A percentile compares a stretch with the other conserved stretches of the same genome.
These are phyloP conservation scores for Hemerocallis citrina DNA, from an alignment of 106 monocot species.

Conservation along the genomic window DNA sequence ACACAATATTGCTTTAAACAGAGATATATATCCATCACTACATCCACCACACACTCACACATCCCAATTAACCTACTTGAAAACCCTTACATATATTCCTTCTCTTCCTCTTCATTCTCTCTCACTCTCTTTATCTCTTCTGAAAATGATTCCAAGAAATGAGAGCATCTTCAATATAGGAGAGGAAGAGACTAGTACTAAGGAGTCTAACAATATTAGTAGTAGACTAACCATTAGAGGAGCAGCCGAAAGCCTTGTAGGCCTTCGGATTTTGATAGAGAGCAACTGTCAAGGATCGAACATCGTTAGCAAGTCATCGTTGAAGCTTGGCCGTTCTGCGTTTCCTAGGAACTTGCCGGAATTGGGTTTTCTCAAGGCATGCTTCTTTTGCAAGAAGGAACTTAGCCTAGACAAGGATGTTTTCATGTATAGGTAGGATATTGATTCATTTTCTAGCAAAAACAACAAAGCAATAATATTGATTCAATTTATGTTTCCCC, in stretches of 20 bases:
- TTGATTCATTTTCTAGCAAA: not conserved
- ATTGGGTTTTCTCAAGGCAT: conserved; percentile 28
- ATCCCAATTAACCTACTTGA: too few species aligned
- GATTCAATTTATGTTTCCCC: not conserved
- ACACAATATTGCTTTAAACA: not conserved
- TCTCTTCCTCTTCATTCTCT: conserved; percentile 3
- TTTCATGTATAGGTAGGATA: conserved; percentile 56
- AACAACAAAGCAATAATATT: not conserved
- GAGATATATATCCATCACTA: not conserved
- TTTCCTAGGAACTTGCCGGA: not conserved
- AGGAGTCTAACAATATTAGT: not conserved
- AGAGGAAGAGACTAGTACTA: conserved; percentile 10
- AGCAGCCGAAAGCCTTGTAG: conserved; percentile 13
- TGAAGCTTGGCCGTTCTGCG: conserved; percentile 4
- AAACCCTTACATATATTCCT: too few species aligned
- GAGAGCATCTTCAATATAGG: conserved; percentile 34
- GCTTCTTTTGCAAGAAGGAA: conserved; percentile 30
- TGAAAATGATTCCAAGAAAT: conserved; percentile 27
- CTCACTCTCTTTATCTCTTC: not conserved
- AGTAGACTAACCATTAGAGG: not conserved
- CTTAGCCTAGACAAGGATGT: conserved; percentile 43
- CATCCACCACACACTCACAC: too few species aligned
- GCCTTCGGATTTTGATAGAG: conserved; percentile 46
- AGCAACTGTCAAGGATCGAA: conserved; percentile 7
- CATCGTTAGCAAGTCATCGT: conserved; percentile 26